These are phyloP conservation scores for Naganishia cerealis DNA, from an alignment of 1,284 basidiomycete species.

Conservation along the genomic window DNA sequence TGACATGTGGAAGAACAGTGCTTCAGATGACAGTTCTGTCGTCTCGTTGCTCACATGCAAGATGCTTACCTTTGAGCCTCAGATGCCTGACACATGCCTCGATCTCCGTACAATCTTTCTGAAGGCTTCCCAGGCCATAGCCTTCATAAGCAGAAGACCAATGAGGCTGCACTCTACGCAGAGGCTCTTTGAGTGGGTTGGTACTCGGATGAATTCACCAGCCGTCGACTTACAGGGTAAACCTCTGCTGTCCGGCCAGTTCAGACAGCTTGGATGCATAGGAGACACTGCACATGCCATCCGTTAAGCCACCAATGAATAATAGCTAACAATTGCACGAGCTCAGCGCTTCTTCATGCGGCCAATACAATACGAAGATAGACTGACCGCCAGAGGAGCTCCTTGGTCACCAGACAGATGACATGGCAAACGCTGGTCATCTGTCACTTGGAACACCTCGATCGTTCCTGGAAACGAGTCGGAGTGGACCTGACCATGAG, in stretches of 20 bases:
- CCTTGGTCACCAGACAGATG: slow-evolving; percentile 18
- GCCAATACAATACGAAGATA: too few species aligned
- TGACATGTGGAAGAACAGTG: slow-evolving; percentile 19
- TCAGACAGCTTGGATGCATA: slow-evolving; percentile 42
- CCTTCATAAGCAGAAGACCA: slow-evolving; percentile 49
- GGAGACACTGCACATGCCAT: slow-evolving; percentile 47
- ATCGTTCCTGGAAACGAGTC: slow-evolving; percentile 8
- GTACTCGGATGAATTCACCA: not conserved
- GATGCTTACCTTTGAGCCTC: slow-evolving; percentile 37
- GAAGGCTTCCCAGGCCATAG: slow-evolving; percentile 46
- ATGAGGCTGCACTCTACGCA: slow-evolving; percentile 48
- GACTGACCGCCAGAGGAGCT: slow-evolving; percentile 12
- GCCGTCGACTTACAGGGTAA: slow-evolving; percentile 47
- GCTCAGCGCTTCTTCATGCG: slow-evolving; percentile 1
- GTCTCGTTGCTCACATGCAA: not conserved
- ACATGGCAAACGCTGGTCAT: slow-evolving; percentile 20
- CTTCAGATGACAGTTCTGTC: not conserved
- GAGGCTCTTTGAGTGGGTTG: not conserved
- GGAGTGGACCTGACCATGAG: not conserved
- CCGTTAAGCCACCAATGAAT: slow-evolving; percentile 52
- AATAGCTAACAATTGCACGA: slow-evolving; percentile 32
- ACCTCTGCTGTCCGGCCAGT: slow-evolving; percentile 42
- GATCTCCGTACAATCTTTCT: slow-evolving; percentile 48
- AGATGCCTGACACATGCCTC: slow-evolving; percentile 46
- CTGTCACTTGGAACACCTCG: slow-evolving; percentile 19